Evolutionary conservation across 495 filamentous ascomycete genomes (phyloP).

Genomic region (Hyaloscypha variabilis): DNA sequence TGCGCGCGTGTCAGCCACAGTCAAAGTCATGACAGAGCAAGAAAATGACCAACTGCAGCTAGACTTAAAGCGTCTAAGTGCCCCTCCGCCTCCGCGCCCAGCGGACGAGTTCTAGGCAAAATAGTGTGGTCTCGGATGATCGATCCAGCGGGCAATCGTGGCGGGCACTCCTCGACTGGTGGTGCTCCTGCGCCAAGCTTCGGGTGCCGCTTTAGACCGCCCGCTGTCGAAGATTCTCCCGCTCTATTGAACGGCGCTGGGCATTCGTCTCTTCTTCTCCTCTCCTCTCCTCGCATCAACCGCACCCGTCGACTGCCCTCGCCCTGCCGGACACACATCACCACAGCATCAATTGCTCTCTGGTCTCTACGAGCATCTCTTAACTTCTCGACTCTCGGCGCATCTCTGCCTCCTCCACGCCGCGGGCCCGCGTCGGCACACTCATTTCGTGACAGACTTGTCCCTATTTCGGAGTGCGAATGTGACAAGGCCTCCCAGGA

Average conservation of each 20-base stretch:
- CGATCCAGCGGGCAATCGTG: background rate
- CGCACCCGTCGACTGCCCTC: too few species aligned
- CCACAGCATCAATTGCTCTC: background rate
- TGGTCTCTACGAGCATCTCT: background rate
- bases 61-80: background rate
- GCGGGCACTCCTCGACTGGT: background rate
- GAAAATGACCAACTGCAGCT: background rate
- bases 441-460: conserved; percentile 7
- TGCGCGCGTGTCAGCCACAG: background rate
- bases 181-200: background rate
- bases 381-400: background rate
- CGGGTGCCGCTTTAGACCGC: background rate
- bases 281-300: too few species aligned
- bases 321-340: background rate
- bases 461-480: conserved; percentile 14
- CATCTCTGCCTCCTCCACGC: conserved; percentile 1
- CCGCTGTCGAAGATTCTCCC: background rate
- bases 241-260: too few species aligned
- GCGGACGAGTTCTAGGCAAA: background rate
- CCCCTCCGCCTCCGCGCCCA: background rate
- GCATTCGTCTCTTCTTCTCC: too few species aligned
- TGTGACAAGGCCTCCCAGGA: conserved; percentile 13
- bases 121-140: background rate
- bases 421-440: conserved; percentile 1
- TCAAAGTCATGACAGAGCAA: background rate